Base-by-base conservation (phyloP, 129 eudicot species). In the Deinandra increscens region DNA sequence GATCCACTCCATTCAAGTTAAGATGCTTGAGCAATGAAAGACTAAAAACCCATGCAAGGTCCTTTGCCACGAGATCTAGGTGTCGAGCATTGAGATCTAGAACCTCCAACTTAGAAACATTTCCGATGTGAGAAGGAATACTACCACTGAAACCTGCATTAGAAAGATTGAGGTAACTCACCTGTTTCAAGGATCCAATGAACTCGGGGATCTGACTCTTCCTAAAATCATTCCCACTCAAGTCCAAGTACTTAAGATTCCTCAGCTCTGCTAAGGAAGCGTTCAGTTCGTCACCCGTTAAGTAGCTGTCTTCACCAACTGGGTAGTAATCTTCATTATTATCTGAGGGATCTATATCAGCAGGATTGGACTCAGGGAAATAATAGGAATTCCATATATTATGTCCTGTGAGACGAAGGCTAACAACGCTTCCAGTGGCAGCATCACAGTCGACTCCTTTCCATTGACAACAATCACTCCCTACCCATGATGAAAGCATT, bases 101-200 rank as follows among this genome's bases (percentile, higher is more conserved):
- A 33, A 60, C 9, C 66, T 61, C 29, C 66, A 61, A 61, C 12
- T 61, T 61, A 7, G 66, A 61, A 37, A 61, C 45, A 15, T 60
- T 60, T n/a, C 63, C 38, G 3, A 58, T 26, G 3, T 58, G 39
- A 10, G 18, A 3, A 12, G 63, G 63, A 58, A 58, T 58, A 15
- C n/a, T 34, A 23, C 76, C 81, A 1, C 23, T 14, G 13, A 78
- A 71, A 3, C 5, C 42, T 23, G 50, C 17, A 23, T 9, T 7
- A 6, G 72, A 71, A n/a, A 78, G 72, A 48, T 78, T 63, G 26
- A 73, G 78, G 23, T 61, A 73, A 0, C 23, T 73, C 4, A 73
- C 15, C 1, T 44, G 58, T 37, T 62, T 34, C 17, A 73, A 45
- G n/a, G 78, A 63, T 3, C 76, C 69, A n/a, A 72, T 23, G 76